phyloP scores from a whole-genome alignment of 768 basidiomycete species.

The Tubosaeta sp. region DNA sequence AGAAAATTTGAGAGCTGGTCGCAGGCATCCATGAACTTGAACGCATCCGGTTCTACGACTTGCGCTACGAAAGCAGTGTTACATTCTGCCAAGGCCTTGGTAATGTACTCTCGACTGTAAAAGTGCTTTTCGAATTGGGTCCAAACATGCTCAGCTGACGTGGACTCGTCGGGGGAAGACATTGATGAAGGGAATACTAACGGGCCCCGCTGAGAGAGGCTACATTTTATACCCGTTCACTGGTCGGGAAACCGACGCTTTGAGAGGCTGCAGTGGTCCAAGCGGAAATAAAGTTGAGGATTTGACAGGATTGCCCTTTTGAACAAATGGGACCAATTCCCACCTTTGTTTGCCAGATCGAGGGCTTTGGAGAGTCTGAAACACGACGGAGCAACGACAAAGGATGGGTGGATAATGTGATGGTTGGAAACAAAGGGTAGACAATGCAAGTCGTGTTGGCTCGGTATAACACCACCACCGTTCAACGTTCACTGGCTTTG shows the following conservation, averaged over 20 bases:
- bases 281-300: constrained; percentile 7
- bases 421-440: constrained; percentile 5
- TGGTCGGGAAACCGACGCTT: not conserved
- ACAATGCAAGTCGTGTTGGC: not conserved
- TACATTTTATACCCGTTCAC: constrained; percentile 1
- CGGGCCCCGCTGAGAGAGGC: not conserved
- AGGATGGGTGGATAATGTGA: not conserved
- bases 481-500: constrained; percentile 2
- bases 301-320: not conserved
- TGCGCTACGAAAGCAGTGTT: constrained; percentile 14
- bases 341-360: not conserved
- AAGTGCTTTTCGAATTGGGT: not conserved
- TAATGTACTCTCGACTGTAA: not conserved
- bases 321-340: not conserved
- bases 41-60: constrained; percentile 9
- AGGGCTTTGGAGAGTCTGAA: not conserved
- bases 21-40: constrained; percentile 7
- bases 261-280: too few species aligned
- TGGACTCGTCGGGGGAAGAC: constrained; percentile 1
- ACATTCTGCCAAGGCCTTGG: constrained; percentile 5
- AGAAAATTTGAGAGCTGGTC: constrained; percentile 11
- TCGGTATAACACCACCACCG: not conserved
- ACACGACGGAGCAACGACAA: not conserved
- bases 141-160: not conserved
- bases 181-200: constrained; percentile 5